Conservation (phyloP, 2,329 filamentous ascomycete species). For the Sarocladium strictum region DNA sequence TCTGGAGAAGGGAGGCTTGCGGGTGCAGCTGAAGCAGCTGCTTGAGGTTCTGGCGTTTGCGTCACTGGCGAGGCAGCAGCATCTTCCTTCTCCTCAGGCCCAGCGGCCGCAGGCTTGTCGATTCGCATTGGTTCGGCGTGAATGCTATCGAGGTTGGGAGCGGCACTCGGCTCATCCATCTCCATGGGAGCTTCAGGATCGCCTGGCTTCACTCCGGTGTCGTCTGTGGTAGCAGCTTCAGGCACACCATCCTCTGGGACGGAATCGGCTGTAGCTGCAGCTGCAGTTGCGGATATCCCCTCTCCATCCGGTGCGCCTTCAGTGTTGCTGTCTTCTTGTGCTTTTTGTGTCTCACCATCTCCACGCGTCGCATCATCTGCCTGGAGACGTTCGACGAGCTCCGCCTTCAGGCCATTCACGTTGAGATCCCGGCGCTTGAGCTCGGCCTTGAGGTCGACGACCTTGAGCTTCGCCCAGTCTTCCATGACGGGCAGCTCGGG, state of each 20-base stretch:
- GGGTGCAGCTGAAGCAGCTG: slow-evolving; percentile 24
- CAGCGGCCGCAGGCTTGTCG: neutral
- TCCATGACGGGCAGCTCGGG: slow-evolving; percentile 27
- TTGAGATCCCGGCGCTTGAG: slow-evolving; percentile 66
- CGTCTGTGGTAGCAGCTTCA: slow-evolving; percentile 11
- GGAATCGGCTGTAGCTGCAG: slow-evolving; percentile 9
- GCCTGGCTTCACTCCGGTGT: neutral
- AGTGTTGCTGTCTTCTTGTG: slow-evolving; percentile 16
- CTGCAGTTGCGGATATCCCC: neutral
- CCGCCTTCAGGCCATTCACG: slow-evolving; percentile 64
- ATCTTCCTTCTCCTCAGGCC: neutral
- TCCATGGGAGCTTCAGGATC: neutral
- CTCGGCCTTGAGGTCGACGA: slow-evolving; percentile 69
- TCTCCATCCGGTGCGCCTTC: slow-evolving; percentile 9
- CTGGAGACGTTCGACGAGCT: slow-evolving; percentile 60
- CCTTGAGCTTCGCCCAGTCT: slow-evolving; percentile 58
- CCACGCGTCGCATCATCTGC: slow-evolving; percentile 25
- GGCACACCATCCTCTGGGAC: slow-evolving; percentile 4
- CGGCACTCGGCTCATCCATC: neutral
- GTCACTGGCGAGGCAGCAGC: neutral
- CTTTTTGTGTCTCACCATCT: neutral
- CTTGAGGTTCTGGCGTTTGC: slow-evolving; percentile 5
- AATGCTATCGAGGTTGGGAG: neutral
- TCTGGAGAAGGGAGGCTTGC: slow-evolving; percentile 26
- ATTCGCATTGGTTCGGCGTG: neutral